phyloP scores from a whole-genome alignment of 108 stramenopile species.

The Skeletonema menzelii region DNA sequence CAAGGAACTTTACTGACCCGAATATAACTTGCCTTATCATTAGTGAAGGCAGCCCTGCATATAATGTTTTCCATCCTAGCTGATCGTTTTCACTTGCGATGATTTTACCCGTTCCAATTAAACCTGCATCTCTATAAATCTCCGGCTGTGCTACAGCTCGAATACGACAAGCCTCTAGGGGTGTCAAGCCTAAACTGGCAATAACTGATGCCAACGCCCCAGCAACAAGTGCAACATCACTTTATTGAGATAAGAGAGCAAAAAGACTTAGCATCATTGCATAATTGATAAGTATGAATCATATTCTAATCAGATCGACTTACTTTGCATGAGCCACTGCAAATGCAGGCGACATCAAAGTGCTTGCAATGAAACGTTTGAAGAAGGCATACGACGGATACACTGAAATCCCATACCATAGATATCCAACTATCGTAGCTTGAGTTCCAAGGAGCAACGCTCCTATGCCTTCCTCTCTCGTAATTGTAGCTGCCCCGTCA shows the following conservation, averaged over 20 bases:
- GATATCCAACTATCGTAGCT: conserved; percentile 89
- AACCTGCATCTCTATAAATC: conserved; percentile 56
- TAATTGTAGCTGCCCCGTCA: conserved; percentile 60
- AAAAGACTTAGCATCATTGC: not conserved
- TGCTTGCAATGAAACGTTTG: conserved; percentile 65
- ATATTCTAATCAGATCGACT: not conserved
- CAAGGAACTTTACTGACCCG: conserved; percentile 92
- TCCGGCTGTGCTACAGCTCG: conserved; percentile 87
- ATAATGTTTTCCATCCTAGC: conserved; percentile 71
- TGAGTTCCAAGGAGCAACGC: conserved; percentile 83
- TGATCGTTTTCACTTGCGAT: conserved; percentile 65
- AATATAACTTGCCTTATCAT: conserved; percentile 92
- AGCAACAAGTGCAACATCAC: conserved; percentile 79
- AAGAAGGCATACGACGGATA: conserved; percentile 93
- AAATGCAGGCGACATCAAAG: conserved; percentile 54
- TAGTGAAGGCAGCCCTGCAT: conserved; percentile 89
- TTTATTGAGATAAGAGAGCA: not conserved
- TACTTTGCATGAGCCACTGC: conserved; percentile 58
- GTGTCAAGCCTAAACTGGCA: conserved; percentile 90
- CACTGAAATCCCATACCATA: conserved; percentile 93
- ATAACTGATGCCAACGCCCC: conserved; percentile 88
- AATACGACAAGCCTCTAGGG: conserved; percentile 85
- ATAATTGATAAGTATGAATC: not conserved
- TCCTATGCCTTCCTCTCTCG: conserved; percentile 66
- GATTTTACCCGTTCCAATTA: conserved; percentile 64